Base-by-base conservation (phyloP, 768 basidiomycete species). In the Boletus edulis region DNA sequence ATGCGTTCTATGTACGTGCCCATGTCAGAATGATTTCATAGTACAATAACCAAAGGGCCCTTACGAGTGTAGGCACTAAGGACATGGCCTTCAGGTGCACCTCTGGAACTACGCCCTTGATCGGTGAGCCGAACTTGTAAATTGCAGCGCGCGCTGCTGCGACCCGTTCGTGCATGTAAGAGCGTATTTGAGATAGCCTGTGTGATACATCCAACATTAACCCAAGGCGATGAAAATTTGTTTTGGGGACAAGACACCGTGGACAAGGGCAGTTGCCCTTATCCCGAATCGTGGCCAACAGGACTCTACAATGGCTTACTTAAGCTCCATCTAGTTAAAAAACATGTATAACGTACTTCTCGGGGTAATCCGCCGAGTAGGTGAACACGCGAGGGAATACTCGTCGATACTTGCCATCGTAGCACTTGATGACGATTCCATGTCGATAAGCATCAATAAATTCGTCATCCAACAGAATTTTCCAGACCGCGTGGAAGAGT, bases 311-410 rank as follows among this genome's bases (percentile, higher is more conserved):
- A 34, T 11, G 32, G 32, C 32, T 34, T 34, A 34, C 32, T 34
- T 34, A 34, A 34, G 32, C 32, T 11, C 32, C 32, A 34, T 10
- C 32, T 34, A 34, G 13, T 34, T 34, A 27, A 7, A 27, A 27
- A 27, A 5, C 32, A 34, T 5, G 32, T 13, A 34, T 11, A 34
- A 34, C 32, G 13, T 13, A 34, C 32, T 76, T 76, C 24, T 76
- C 72, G 0, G 73, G 73, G 40, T 75, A 75, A 46, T 75, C 69
- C 0, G 70, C 71, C 4, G 68, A 67, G 42, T 74, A 74, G 1
- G 70, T 72, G 27, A 74, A 68, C 0, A 74, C 60, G 0, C 62
- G 53, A 3, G 67, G 67, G 35, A 63, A 74, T 1, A 72, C 46
- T 15, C 61, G 47, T 0, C 61, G 53, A 8, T 43, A 15, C 10